Evolutionary conservation across 306 rosid genomes (phyloP).

Genomic region (Trifolium fragiferum): DNA sequence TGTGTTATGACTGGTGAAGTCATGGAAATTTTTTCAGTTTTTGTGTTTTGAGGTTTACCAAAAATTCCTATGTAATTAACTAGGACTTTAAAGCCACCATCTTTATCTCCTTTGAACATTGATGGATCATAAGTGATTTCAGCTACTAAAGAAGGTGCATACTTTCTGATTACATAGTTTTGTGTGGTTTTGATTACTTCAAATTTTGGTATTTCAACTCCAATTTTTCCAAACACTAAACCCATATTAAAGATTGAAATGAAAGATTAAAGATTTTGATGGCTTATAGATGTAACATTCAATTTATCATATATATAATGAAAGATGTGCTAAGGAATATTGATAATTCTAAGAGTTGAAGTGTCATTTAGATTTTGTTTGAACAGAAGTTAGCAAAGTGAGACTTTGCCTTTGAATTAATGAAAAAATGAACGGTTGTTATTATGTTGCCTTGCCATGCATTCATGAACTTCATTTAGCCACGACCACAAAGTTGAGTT

Average conservation of each 20-base stretch:
- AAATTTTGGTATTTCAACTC: constrained; percentile 66
- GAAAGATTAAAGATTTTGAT: neutral
- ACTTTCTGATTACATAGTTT: constrained; percentile 77
- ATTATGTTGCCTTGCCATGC: neutral
- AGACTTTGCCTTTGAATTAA: constrained; percentile 1
- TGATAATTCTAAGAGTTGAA: constrained; percentile 9
- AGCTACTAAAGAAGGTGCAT: constrained; percentile 68
- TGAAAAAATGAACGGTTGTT: constrained; percentile 14
- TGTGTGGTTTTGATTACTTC: constrained; percentile 55
- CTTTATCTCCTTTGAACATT: constrained; percentile 71
- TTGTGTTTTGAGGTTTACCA: constrained; percentile 70
- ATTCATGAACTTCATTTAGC: constrained; percentile 42
- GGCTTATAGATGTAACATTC: neutral
- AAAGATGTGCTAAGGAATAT: neutral
- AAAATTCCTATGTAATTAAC: constrained; percentile 86
- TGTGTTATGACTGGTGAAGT: constrained; percentile 82
- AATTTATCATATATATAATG: constrained; percentile 12
- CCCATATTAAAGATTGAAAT: constrained; percentile 68
- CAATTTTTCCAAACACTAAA: constrained; percentile 73
- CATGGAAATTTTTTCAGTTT: constrained; percentile 86
- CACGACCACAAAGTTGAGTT: constrained; percentile 20
- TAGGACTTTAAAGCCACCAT: constrained; percentile 75
- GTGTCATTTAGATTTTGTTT: constrained; percentile 8
- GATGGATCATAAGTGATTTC: constrained; percentile 81
- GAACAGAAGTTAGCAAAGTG: constrained; percentile 30